Percentiles rank a stretch among this genome's conserved stretches.
phyloP scores from a whole-genome alignment of 2,329 filamentous ascomycete genomes.

The Penicillium sp. region DNA sequence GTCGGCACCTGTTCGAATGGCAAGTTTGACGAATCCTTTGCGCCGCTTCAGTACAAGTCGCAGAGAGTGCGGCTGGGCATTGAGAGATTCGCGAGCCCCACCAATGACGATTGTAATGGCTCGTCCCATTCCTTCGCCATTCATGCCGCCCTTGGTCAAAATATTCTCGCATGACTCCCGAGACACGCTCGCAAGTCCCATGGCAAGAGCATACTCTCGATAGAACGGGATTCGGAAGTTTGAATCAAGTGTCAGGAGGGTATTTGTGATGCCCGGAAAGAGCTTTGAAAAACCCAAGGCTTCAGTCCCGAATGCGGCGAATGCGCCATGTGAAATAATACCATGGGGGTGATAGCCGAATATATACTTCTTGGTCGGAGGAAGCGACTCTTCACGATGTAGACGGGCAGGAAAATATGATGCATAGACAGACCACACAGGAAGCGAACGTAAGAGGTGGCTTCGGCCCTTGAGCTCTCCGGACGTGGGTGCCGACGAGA shows the following conservation, averaged over 20 bases:
- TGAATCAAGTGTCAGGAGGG: slow-evolving; percentile 85
- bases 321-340: slow-evolving; percentile 96
- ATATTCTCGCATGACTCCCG: slow-evolving; percentile 89
- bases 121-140: slow-evolving; percentile 83
- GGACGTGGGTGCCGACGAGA: slow-evolving; percentile 73
- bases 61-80: slow-evolving; percentile 75
- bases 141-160: slow-evolving; percentile 72
- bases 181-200: slow-evolving; percentile 85
- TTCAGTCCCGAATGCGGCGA: slow-evolving; percentile 86
- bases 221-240: slow-evolving; percentile 95
- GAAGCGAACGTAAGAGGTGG: slow-evolving; percentile 68
- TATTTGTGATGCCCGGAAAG: slow-evolving; percentile 94
- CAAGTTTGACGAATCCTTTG: slow-evolving; percentile 92
- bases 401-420: slow-evolving; percentile 88
- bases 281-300: slow-evolving; percentile 80
- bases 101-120: slow-evolving; percentile 95
- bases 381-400: slow-evolving; percentile 77
- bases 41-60: slow-evolving; percentile 77
- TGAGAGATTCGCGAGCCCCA: slow-evolving; percentile 86
- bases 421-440: slow-evolving; percentile 84
- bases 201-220: slow-evolving; percentile 84
- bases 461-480: slow-evolving; percentile 73
- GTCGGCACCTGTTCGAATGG: slow-evolving; percentile 86
- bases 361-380: slow-evolving; percentile 85
- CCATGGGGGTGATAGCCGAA: slow-evolving; percentile 97